Percentiles rank a stretch among this genome's conserved stretches.
Evolutionary conservation across 257 asterid species (phyloP).

Genomic region (Fraxinus americana): DNA sequence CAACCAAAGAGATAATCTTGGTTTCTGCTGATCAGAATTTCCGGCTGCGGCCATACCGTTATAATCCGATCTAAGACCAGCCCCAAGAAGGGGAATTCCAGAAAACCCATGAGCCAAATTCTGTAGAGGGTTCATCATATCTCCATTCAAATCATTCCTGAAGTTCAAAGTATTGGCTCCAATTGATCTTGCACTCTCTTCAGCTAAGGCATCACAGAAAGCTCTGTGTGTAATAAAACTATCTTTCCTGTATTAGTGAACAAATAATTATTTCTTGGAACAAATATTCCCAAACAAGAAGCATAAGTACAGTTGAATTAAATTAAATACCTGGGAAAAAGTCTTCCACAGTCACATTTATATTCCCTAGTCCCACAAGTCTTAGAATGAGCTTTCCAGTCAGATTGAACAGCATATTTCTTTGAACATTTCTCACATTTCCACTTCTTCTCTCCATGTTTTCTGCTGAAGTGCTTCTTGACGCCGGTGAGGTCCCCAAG

Average conservation of each 20-base stretch:
- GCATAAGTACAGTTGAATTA: background rate
- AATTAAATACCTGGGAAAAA: slow-evolving; percentile 47
- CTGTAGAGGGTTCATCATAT: slow-evolving; percentile 21
- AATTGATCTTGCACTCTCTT: slow-evolving; percentile 47
- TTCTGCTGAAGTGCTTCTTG: slow-evolving; percentile 50
- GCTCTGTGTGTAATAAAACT: slow-evolving; percentile 58
- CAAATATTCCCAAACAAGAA: slow-evolving; percentile 36
- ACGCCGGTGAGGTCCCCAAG: slow-evolving; percentile 52
- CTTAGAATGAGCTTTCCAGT: too few relatives aligned
- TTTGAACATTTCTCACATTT: slow-evolving; percentile 3
- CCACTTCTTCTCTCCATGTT: slow-evolving; percentile 59
- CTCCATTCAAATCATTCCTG: slow-evolving; percentile 26
- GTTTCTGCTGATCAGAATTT: slow-evolving; percentile 25
- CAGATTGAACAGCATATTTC: too few relatives aligned
- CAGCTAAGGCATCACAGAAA: slow-evolving; percentile 51
- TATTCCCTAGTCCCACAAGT: too few relatives aligned
- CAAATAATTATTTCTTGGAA: slow-evolving; percentile 32
- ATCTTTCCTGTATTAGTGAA: slow-evolving; percentile 39
- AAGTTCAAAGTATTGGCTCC: slow-evolving; percentile 34
- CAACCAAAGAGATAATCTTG: slow-evolving; percentile 41
- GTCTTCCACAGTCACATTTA: too few relatives aligned
- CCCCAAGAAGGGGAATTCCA: slow-evolving; percentile 34
- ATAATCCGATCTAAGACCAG: slow-evolving; percentile 28
- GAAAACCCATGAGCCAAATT: slow-evolving; percentile 29
- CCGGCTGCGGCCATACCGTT: slow-evolving; percentile 11